Evolutionary conservation across 805 yeast species (phyloP).

Genomic region (Zygosaccharomyces rouxii): DNA sequence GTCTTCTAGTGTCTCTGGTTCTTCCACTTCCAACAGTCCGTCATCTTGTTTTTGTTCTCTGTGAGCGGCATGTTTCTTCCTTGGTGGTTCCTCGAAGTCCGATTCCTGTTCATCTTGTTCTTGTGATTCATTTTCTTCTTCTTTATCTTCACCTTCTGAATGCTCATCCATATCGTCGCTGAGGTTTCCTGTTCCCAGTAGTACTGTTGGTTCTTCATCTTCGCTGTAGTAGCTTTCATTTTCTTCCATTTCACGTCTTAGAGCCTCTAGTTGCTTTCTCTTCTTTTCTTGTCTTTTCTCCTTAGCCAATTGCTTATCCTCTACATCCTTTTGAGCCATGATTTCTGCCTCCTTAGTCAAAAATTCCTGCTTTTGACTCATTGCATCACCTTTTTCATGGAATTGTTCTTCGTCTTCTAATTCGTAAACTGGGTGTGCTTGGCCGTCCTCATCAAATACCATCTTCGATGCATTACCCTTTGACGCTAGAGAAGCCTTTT

Average conservation of each 20-base stretch:
- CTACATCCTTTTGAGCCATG: conserved; percentile 68
- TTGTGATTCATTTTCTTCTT: conserved; percentile 15
- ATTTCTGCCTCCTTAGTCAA: conserved; percentile 59
- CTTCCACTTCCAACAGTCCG: conserved; percentile 67
- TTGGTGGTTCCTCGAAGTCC: conserved; percentile 25
- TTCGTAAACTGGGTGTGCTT: conserved; percentile 87
- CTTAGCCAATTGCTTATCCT: conserved; percentile 73
- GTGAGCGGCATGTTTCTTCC: conserved; percentile 31
- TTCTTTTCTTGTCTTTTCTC: conserved; percentile 83
- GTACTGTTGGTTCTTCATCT: conserved; percentile 29
- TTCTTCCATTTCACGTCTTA: conserved; percentile 47
- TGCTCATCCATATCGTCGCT: conserved; percentile 42
- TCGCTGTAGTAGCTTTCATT: conserved; percentile 23
- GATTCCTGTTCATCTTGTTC: conserved; percentile 17
- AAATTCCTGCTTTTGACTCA: conserved; percentile 60
- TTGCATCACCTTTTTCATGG: conserved; percentile 62
- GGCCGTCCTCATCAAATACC: conserved; percentile 91
- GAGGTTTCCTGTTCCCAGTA: conserved; percentile 33
- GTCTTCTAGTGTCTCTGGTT: conserved; percentile 89
- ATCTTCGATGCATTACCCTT: conserved; percentile 73
- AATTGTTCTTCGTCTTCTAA: conserved; percentile 87
- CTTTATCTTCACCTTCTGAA: conserved; percentile 20
- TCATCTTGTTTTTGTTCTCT: conserved; percentile 26
- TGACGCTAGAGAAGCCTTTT: conserved; percentile 60
- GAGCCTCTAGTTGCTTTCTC: conserved; percentile 78